Evolutionary conservation across 495 filamentous ascomycete genomes (phyloP).

Genomic region (Penicillium riverlandense): DNA sequence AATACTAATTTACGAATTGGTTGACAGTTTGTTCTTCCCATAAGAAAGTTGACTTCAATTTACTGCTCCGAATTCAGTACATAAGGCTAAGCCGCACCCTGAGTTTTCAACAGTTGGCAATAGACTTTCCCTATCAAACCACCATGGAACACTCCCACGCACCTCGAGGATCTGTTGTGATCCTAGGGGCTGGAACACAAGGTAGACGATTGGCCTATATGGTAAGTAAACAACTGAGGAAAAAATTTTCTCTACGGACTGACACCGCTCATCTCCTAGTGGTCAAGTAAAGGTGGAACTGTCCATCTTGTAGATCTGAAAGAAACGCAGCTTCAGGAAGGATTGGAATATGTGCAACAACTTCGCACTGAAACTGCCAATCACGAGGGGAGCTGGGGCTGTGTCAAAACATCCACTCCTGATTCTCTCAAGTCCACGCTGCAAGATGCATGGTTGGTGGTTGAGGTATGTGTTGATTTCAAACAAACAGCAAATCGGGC

Average conservation of each 20-base stretch:
- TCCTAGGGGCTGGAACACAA: slow-evolving; percentile 33
- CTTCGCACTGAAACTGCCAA: slow-evolving; percentile 9
- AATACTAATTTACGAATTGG: too few species aligned
- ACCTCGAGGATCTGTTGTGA: slow-evolving; percentile 7
- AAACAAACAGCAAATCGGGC: too few species aligned
- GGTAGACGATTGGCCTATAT: slow-evolving; percentile 32
- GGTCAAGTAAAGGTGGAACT: slow-evolving; percentile 25
- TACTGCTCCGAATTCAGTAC: too few species aligned
- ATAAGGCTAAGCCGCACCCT: too few species aligned
- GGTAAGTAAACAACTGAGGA: slow-evolving; percentile 13
- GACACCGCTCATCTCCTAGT: slow-evolving; percentile 8
- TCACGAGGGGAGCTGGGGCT: slow-evolving; percentile 7
- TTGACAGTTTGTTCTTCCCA: too few species aligned
- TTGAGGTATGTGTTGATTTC: slow-evolving; percentile 19
- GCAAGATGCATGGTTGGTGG: slow-evolving; percentile 23
- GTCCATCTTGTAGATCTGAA: slow-evolving; percentile 24
- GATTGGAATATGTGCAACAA: slow-evolving; percentile 14
- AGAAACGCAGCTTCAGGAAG: slow-evolving; percentile 15
- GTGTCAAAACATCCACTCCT: slow-evolving; percentile 9
- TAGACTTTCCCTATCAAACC: too few species aligned
- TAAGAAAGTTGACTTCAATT: too few species aligned
- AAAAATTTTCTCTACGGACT: background rate
- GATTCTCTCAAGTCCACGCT: slow-evolving; percentile 8
- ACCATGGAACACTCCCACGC: too few species aligned
- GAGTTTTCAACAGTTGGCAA: too few species aligned